Conservation (phyloP, 2,329 filamentous ascomycete genomes). For the Aspergillus aculeatinus region DNA sequence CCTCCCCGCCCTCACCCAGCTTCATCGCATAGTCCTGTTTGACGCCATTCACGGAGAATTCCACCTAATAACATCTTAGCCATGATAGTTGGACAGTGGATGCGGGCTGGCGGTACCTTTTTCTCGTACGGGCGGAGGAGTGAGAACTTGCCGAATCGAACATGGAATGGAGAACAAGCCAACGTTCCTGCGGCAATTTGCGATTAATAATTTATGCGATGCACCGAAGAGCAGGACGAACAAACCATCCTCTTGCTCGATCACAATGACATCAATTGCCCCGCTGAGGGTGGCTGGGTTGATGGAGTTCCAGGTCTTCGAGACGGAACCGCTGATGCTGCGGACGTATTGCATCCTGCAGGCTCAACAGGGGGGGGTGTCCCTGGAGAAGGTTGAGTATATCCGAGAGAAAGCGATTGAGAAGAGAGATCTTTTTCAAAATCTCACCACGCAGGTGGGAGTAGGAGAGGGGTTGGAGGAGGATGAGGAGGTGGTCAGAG, state of each 20-base stretch:
- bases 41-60: constrained; percentile 89
- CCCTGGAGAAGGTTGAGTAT: constrained; percentile 13
- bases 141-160: constrained; percentile 98
- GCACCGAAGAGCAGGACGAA: not conserved
- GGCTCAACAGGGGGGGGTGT: constrained; percentile 17
- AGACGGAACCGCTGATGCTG: constrained; percentile 91
- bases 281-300: constrained; percentile 96
- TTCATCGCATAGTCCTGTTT: constrained; percentile 98
- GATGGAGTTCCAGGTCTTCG: constrained; percentile 99
- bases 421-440: not conserved
- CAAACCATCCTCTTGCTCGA: constrained; percentile 89
- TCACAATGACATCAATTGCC: constrained; percentile 97
- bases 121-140: constrained; percentile 93
- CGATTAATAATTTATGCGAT: not conserved
- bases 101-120: constrained; percentile 55
- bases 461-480: constrained; percentile 15
- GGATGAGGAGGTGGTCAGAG: constrained; percentile 24
- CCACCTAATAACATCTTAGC: constrained; percentile 57
- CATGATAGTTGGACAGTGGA: not conserved
- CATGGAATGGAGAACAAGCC: constrained; percentile 94
- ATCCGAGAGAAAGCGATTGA: constrained; percentile 8
- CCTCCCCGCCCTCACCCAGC: constrained; percentile 92
- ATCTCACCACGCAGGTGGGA: constrained; percentile 9
- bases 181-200: constrained; percentile 54
- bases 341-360: constrained; percentile 92